Conservation (phyloP, 1,139 yeast species). For the Candida gigantensis region DNA sequence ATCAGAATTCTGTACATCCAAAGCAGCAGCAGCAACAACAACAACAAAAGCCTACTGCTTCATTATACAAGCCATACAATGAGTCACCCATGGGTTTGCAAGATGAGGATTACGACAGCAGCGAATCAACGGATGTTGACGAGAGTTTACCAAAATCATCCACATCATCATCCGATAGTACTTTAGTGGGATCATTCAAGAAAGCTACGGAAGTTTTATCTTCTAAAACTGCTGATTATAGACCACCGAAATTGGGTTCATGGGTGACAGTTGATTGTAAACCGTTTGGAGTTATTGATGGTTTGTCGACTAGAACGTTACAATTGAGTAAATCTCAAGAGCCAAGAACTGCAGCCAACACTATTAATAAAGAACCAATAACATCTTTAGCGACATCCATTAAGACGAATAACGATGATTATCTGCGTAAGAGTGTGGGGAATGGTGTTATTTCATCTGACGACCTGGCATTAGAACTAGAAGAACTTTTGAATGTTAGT, state of each 20-base stretch:
- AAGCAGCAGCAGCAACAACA: no score
- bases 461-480: slow-evolving; percentile 71
- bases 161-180: slow-evolving; percentile 42
- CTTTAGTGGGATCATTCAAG: slow-evolving; percentile 61
- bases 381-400: background rate
- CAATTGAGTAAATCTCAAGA: slow-evolving; percentile 8
- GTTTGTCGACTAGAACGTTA: slow-evolving; percentile 81
- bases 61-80: slow-evolving; percentile 4
- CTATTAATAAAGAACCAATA: background rate
- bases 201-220: slow-evolving; percentile 88
- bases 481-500: slow-evolving; percentile 83
- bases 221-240: slow-evolving; percentile 76
- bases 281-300: slow-evolving; percentile 94
- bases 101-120: slow-evolving; percentile 45
- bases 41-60: no score
- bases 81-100: slow-evolving; percentile 3
- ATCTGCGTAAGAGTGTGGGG: slow-evolving; percentile 5
- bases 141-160: slow-evolving; percentile 58
- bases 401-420: no score
- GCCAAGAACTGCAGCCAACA: slow-evolving; percentile 5
- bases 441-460: slow-evolving; percentile 24
- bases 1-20: no score
- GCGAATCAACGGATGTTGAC: slow-evolving; percentile 94
- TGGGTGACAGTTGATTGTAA: slow-evolving; percentile 81
- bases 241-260: slow-evolving; percentile 91